A percentile compares a stretch with the other conserved stretches of the same genome.
These are phyloP conservation scores for Eucalyptus tenuipes DNA, from an alignment of 345 rosid genomes.

Conservation along the genomic window DNA sequence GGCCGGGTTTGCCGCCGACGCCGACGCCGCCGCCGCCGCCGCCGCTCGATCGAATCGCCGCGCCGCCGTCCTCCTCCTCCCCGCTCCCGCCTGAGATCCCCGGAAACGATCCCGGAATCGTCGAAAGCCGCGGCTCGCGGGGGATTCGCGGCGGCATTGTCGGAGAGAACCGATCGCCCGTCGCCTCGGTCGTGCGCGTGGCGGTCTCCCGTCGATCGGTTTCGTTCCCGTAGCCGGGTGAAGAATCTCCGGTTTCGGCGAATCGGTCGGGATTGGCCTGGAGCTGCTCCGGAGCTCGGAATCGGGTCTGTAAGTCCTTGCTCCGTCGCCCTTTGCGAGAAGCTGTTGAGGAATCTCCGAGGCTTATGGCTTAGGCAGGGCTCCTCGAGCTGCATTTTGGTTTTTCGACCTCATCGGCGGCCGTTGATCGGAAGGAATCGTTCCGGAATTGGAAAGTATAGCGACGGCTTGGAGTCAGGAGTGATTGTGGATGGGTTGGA, in stretches of 20 bases:
- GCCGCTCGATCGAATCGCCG: background rate
- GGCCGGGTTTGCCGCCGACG: background rate
- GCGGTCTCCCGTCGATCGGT: background rate
- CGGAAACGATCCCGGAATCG: background rate
- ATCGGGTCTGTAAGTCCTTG: background rate
- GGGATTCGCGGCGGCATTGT: background rate
- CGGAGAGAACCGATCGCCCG: background rate
- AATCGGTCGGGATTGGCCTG: background rate
- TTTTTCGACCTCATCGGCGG: background rate
- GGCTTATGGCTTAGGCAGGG: background rate
- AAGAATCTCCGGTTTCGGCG: background rate
- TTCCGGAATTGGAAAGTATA: background rate
- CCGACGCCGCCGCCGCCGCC: background rate
- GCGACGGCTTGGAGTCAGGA: background rate
- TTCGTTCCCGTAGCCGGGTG: background rate
- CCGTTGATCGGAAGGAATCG: background rate
- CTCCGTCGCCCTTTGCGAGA: background rate
- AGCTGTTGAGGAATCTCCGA: constrained; percentile 1
- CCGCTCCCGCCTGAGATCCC: background rate
- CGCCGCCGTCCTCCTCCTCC: background rate
- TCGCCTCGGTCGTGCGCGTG: background rate
- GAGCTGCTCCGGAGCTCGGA: constrained; percentile 2
- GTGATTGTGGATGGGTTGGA: constrained; percentile 10
- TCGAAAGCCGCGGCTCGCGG: background rate
- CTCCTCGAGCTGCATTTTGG: background rate